Evolutionary conservation across 1,284 basidiomycete species (phyloP).

Genomic region (Trichosporon sp.): DNA sequence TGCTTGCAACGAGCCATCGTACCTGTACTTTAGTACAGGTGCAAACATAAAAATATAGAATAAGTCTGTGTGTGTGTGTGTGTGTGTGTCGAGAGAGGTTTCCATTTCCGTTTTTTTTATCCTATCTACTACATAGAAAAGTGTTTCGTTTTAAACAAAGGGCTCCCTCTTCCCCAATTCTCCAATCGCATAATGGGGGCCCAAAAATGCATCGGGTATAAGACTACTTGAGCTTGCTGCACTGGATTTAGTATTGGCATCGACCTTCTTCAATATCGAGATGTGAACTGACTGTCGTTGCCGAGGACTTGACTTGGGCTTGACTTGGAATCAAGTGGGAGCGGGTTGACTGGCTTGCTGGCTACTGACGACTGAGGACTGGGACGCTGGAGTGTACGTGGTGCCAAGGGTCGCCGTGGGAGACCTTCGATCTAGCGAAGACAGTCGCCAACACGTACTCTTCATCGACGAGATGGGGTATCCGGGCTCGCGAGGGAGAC

Average conservation of each 20-base stretch:
- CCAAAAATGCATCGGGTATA: conserved; percentile 7
- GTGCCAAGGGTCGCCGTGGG: no score
- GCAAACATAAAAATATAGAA: conserved; percentile 9
- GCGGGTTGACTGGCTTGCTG: no score
- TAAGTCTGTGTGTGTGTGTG: background rate
- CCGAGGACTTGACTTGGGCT: background rate
- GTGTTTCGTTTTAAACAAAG: conserved; percentile 8
- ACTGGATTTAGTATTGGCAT: background rate
- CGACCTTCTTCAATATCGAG: background rate
- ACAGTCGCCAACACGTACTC: no score
- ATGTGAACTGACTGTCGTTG: no score
- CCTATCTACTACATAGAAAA: conserved; percentile 3
- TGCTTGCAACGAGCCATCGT: background rate
- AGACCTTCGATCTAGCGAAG: no score
- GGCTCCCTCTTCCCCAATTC: background rate
- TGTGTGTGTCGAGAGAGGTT: background rate
- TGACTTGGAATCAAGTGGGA: no score
- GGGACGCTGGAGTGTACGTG: no score
- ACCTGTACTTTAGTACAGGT: background rate
- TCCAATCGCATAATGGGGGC: conserved; percentile 2
- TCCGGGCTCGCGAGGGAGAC: no score
- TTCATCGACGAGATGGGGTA: no score
- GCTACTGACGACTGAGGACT: no score
- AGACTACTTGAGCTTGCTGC: background rate
- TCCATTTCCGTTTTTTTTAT: background rate